These are phyloP conservation scores for Endoconidiophora polonica DNA, from an alignment of 2,329 filamentous ascomycete genomes.

Conservation along the genomic window DNA sequence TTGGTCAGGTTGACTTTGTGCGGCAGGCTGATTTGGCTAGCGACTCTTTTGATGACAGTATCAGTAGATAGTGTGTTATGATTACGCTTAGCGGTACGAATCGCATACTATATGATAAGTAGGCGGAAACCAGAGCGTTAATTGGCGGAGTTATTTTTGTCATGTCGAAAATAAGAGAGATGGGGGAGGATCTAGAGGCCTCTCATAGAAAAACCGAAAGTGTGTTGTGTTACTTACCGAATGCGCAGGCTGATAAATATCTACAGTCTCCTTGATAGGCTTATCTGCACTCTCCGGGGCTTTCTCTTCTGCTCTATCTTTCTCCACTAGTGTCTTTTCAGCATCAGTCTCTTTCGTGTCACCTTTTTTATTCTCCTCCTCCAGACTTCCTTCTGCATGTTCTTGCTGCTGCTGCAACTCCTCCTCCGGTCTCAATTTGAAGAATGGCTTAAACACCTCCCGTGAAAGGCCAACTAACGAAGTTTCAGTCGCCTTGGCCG, in stretches of 20 bases:
- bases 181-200: background rate
- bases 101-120: conserved; percentile 48
- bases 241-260: conserved; percentile 16
- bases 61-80: conserved; percentile 52
- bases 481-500: conserved; percentile 49
- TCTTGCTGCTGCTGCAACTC: conserved; percentile 4
- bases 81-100: conserved; percentile 61
- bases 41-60: conserved; percentile 54
- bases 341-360: background rate
- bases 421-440: conserved; percentile 27
- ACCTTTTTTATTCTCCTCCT: background rate
- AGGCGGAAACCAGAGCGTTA: too few species aligned
- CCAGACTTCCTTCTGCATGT: background rate
- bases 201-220: background rate
- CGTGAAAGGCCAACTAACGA: conserved; percentile 49
- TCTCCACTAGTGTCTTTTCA: background rate
- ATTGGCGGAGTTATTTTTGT: background rate
- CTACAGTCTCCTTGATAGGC: background rate
- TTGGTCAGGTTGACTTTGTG: conserved; percentile 64
- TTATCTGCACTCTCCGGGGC: background rate
- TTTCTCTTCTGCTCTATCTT: background rate
- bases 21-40: conserved; percentile 42
- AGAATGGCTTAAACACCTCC: conserved; percentile 45
- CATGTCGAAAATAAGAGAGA: too few species aligned
- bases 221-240: conserved; percentile 25